Evolutionary conservation across 2,329 filamentous ascomycete species (phyloP).

Genomic region (Didymella arachidicola): DNA sequence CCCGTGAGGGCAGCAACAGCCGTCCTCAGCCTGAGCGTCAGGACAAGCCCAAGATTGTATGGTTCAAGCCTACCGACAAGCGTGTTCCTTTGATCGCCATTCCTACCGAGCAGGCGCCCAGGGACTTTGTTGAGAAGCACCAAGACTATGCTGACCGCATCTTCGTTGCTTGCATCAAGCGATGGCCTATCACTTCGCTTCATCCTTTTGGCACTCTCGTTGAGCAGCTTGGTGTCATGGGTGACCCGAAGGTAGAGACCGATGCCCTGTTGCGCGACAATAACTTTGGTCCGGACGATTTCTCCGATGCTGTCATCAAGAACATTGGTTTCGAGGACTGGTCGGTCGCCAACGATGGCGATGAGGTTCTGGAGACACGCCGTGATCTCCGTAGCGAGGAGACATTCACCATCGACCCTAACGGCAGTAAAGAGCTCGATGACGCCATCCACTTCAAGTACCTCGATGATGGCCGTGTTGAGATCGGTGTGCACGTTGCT

Average conservation of each 20-base stretch:
- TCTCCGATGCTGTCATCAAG: slow-evolving; percentile 93
- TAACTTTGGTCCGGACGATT: slow-evolving; percentile 97
- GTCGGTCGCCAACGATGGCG: slow-evolving; percentile 84
- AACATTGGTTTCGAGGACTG: slow-evolving; percentile 93
- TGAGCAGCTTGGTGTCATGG: slow-evolving; percentile 96
- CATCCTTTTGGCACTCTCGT: slow-evolving; percentile 98
- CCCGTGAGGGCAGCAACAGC: slow-evolving; percentile 80
- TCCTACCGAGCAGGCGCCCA: slow-evolving; percentile 94
- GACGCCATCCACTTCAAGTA: slow-evolving; percentile 93
- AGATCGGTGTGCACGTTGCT: slow-evolving; percentile 93
- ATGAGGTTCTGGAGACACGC: slow-evolving; percentile 74
- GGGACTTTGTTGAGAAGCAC: slow-evolving; percentile 98
- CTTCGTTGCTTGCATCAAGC: slow-evolving; percentile 98
- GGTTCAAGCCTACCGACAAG: slow-evolving; percentile 99
- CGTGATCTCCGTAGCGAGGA: slow-evolving; percentile 90
- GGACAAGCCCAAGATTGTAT: slow-evolving; percentile 99
- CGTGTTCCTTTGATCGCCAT: slow-evolving; percentile 97
- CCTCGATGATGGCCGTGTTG: slow-evolving; percentile 81
- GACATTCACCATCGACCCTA: slow-evolving; percentile 91
- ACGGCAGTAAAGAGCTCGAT: slow-evolving; percentile 85
- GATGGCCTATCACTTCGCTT: slow-evolving; percentile 99
- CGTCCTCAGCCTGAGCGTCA: slow-evolving; percentile 82
- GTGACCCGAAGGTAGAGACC: slow-evolving; percentile 95
- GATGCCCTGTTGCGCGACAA: slow-evolving; percentile 97
- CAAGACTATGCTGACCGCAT: slow-evolving; percentile 97